Percentiles rank a stretch among this genome's conserved stretches.
These are phyloP conservation scores for Ceratopteris richardii DNA, from an alignment of 75 land plant species.

Conservation along the genomic window DNA sequence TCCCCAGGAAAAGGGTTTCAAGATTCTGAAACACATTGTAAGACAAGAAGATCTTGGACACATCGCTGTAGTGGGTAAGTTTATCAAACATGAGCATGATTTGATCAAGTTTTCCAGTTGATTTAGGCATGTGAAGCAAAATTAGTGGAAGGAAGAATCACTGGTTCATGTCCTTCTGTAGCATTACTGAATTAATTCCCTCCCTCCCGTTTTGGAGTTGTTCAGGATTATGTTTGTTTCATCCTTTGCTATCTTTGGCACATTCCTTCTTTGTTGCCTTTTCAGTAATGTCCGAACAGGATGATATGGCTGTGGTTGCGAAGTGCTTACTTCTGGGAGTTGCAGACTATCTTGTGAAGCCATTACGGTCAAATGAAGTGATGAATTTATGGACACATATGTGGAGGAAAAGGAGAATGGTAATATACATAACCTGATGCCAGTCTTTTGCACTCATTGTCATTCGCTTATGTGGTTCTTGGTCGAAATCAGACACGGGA, in stretches of 20 bases:
- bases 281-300: constrained; percentile 83
- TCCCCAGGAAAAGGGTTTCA: constrained; percentile 64
- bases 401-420: constrained; percentile 84
- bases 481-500: no score
- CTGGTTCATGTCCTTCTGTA: no score
- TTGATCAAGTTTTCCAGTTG: no score
- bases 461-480: no score
- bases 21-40: constrained; percentile 62
- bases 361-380: constrained; percentile 72
- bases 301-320: constrained; percentile 73
- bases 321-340: constrained; percentile 81
- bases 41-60: constrained; percentile 40
- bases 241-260: no score
- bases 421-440: constrained; percentile 8
- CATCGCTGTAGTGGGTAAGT: constrained; percentile 70
- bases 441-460: no score
- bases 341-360: constrained; percentile 91
- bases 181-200: no score
- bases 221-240: no score
- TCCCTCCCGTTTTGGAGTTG: no score
- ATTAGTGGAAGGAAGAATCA: no score
- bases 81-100: no score
- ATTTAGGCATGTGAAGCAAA: no score
- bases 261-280: neutral
- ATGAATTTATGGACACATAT: constrained; percentile 88